phyloP scores from a whole-genome alignment of 2,329 filamentous ascomycete genomes.

The Aspergillus texensis region DNA sequence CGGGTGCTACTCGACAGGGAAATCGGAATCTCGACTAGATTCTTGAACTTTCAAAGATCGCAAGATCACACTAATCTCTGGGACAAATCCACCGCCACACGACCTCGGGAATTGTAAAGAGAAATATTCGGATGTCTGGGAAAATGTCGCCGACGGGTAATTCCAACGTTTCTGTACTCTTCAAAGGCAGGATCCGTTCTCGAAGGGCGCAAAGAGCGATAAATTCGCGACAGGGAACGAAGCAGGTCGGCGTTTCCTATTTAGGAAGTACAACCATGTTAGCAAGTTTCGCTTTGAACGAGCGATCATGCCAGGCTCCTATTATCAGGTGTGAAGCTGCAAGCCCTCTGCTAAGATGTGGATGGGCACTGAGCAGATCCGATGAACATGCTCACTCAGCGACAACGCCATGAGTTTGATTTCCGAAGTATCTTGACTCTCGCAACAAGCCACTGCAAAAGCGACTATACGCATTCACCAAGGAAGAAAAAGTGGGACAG shows the following conservation, averaged over 20 bases:
- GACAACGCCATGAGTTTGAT: not conserved
- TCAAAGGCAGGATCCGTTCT: too few species aligned
- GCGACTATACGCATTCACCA: constrained; percentile 5
- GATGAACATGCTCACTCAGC: not conserved
- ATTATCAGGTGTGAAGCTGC: not conserved
- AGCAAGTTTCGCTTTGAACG: not conserved
- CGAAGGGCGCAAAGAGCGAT: not conserved
- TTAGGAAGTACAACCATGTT: not conserved
- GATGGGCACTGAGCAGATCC: not conserved
- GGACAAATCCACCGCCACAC: constrained; percentile 5
- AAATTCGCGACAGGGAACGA: not conserved
- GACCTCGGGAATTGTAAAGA: not conserved
- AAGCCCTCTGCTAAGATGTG: not conserved
- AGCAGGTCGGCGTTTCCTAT: not conserved
- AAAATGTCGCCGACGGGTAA: not conserved
- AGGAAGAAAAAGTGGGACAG: constrained; percentile 1
- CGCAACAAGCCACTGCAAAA: not conserved
- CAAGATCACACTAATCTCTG: not conserved
- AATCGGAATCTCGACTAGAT: not conserved
- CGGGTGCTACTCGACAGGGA: not conserved
- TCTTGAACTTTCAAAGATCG: not conserved
- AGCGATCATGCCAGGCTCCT: not conserved
- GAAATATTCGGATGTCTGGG: not conserved
- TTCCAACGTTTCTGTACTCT: not conserved
- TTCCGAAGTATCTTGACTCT: not conserved